Conservation (phyloP, 352 stramenopile genomes). For the Globisporangium sylvaticum region DNA sequence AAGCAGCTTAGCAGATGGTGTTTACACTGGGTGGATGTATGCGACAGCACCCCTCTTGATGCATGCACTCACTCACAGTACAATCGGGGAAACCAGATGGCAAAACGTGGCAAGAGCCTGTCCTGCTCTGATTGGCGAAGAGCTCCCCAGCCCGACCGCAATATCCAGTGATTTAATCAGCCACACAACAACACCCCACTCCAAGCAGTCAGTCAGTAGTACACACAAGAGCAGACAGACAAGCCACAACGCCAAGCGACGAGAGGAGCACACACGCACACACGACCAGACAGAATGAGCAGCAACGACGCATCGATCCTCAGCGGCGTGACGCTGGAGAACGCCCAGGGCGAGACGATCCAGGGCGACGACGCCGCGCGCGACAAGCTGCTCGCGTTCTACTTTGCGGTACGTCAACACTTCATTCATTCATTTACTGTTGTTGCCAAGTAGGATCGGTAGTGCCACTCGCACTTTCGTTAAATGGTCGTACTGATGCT, state of each 20-base stretch:
- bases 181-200: not conserved
- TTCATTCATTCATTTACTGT: not conserved
- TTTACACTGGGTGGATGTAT: not conserved
- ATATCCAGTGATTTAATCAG: not conserved
- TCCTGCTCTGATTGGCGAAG: conserved; percentile 4
- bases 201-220: not conserved
- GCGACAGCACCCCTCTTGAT: not conserved
- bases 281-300: conserved; percentile 5
- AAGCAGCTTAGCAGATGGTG: not conserved
- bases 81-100: not conserved
- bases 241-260: not conserved
- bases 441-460: not conserved
- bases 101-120: not conserved
- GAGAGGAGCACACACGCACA: not conserved
- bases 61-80: not conserved
- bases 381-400: conserved; percentile 63
- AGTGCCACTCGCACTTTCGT: not conserved
- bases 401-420: conserved; percentile 54
- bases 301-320: conserved; percentile 41
- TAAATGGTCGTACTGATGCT: not conserved
- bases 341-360: conserved; percentile 46
- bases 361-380: conserved; percentile 40
- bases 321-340: conserved; percentile 50
- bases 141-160: not conserved
- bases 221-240: not conserved